These are phyloP conservation scores for Scleromitrula shiraiana DNA, from an alignment of 2,329 filamentous ascomycete genomes.

Conservation along the genomic window DNA sequence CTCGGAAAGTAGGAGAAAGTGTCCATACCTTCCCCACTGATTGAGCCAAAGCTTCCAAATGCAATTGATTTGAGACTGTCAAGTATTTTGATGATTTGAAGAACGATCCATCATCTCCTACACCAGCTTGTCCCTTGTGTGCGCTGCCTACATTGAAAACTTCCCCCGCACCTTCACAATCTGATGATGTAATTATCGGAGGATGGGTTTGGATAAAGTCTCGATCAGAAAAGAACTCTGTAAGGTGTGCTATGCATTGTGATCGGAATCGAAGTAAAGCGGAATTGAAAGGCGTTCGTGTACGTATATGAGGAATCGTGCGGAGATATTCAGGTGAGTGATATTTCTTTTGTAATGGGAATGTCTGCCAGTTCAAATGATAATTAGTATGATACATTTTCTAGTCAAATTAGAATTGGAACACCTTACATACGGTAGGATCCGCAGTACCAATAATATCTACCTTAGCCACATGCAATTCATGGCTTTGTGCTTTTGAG, in stretches of 20 bases:
- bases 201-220: constrained; percentile 80
- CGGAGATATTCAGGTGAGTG: constrained; percentile 84
- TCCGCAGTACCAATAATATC: constrained; percentile 70
- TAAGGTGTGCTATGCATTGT: constrained; percentile 64
- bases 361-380: constrained; percentile 50
- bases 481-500: constrained; percentile 63
- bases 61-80: constrained; percentile 89
- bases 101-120: constrained; percentile 48
- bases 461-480: constrained; percentile 67
- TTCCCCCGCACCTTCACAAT: constrained; percentile 94
- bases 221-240: constrained; percentile 63
- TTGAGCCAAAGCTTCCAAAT: constrained; percentile 86
- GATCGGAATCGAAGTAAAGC: constrained; percentile 77
- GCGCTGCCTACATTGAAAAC: constrained; percentile 61
- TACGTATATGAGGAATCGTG: constrained; percentile 77
- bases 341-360: constrained; percentile 94
- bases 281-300: constrained; percentile 73
- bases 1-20: constrained; percentile 85
- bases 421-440: constrained; percentile 56
- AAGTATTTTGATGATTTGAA: constrained; percentile 87
- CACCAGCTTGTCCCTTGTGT: constrained; percentile 15
- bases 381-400: constrained; percentile 10
- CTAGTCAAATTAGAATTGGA: neutral
- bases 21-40: constrained; percentile 89
- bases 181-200: constrained; percentile 90